These are phyloP conservation scores for Phytopythium cucurbitacearum DNA, from an alignment of 352 stramenopile genomes.

Conservation along the genomic window DNA sequence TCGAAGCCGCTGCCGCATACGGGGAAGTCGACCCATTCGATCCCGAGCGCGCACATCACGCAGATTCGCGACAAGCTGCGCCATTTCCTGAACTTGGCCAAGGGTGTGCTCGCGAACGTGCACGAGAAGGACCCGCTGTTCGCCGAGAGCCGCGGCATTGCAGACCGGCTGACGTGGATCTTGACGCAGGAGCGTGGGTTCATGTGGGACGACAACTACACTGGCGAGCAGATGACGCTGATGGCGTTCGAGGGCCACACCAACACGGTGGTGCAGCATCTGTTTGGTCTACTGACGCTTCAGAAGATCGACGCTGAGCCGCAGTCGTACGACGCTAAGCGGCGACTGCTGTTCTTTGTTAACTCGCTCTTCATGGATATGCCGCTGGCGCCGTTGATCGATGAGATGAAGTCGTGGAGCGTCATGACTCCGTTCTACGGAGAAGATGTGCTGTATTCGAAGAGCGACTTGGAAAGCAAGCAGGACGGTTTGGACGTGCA, in stretches of 20 bases:
- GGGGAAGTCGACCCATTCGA: conserved; percentile 65
- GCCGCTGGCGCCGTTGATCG: conserved; percentile 93
- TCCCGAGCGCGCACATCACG: conserved; percentile 77
- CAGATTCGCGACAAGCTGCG: conserved; percentile 95
- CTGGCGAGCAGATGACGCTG: conserved; percentile 91
- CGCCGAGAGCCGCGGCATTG: conserved; percentile 88
- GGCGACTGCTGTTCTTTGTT: conserved; percentile 97
- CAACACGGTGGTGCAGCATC: conserved; percentile 78
- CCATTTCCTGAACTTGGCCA: conserved; percentile 91
- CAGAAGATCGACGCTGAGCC: conserved; percentile 97
- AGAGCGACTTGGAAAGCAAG: conserved; percentile 95
- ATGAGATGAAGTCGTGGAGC: conserved; percentile 99
- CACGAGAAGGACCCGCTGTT: conserved; percentile 78
- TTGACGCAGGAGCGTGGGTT: conserved; percentile 96
- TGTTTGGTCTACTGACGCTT: conserved; percentile 94
- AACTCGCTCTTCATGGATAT: conserved; percentile 99
- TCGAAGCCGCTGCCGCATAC: conserved; percentile 53
- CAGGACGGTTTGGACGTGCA: conserved; percentile 91
- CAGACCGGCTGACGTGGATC: conserved; percentile 95
- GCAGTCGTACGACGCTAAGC: conserved; percentile 93
- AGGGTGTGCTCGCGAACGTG: conserved; percentile 74
- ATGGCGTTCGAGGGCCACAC: conserved; percentile 80
- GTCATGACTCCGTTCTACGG: conserved; percentile 99
- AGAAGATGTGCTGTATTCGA: conserved; percentile 97
- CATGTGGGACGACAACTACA: conserved; percentile 98